These are phyloP conservation scores for Aspergillus funiculosus DNA, from an alignment of 495 filamentous ascomycete species.

Conservation along the genomic window DNA sequence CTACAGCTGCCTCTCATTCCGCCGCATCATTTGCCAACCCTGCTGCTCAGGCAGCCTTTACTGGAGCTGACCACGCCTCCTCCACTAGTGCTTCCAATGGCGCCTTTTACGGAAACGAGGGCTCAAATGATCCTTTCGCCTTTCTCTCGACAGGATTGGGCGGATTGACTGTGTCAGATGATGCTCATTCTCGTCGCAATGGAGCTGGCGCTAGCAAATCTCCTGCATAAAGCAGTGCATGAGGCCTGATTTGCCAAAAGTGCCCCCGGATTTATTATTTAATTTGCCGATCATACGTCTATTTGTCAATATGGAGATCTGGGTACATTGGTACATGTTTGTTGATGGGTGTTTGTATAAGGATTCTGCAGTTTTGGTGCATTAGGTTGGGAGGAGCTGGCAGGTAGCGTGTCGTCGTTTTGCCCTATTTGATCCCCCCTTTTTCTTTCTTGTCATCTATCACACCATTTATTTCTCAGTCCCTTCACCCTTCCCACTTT, in stretches of 20 bases:
- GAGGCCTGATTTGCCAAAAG: constrained; percentile 1
- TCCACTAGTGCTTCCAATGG: constrained; percentile 51
- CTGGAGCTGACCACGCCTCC: constrained; percentile 68
- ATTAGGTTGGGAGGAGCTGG: constrained; percentile 49
- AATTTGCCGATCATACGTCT: constrained; percentile 11
- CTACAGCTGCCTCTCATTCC: constrained; percentile 62
- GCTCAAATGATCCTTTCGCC: constrained; percentile 75
- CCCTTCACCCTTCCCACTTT: constrained; percentile 28
- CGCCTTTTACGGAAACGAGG: constrained; percentile 53
- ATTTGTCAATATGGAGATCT: constrained; percentile 38
- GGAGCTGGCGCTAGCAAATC: constrained; percentile 51
- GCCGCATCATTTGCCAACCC: constrained; percentile 90
- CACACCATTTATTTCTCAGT: constrained; percentile 23
- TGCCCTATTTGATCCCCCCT: constrained; percentile 31
- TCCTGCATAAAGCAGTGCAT: constrained; percentile 33
- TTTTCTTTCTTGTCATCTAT: constrained; percentile 25
- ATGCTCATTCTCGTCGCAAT: constrained; percentile 71
- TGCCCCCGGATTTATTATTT: constrained; percentile 15
- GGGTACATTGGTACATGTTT: constrained; percentile 57
- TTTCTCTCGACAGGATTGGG: constrained; percentile 82
- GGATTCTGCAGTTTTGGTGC: constrained; percentile 46
- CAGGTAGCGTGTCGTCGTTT: constrained; percentile 42
- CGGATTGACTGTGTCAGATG: constrained; percentile 73
- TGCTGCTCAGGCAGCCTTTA: constrained; percentile 85
- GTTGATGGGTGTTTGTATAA: constrained; percentile 52